phyloP scores from a whole-genome alignment of 371 early-diverging fungal species.

The Choanephora cucurbitarum region DNA sequence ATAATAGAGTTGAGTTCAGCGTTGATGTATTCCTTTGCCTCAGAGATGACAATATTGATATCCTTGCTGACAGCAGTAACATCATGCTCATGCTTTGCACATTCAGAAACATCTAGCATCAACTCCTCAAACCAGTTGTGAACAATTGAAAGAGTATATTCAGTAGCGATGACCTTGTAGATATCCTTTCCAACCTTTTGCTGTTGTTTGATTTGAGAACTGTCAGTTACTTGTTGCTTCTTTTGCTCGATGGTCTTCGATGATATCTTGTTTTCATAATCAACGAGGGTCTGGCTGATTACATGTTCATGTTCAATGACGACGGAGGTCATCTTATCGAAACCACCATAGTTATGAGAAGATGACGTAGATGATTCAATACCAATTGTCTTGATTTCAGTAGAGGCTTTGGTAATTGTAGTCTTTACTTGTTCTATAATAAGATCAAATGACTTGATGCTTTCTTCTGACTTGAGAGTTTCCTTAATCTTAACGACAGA shows the following conservation, averaged over 20 bases:
- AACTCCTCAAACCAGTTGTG: constrained; percentile 21
- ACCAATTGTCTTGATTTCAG: constrained; percentile 27
- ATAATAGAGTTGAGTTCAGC: constrained; percentile 21
- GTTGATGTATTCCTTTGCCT: constrained; percentile 18
- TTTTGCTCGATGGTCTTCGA: constrained; percentile 2
- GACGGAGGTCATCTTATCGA: constrained; percentile 29
- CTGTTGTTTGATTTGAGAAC: constrained; percentile 5
- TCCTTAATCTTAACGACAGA: constrained; percentile 26
- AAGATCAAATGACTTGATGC: constrained; percentile 12
- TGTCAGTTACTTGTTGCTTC: constrained; percentile 5
- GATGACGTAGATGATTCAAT: constrained; percentile 13
- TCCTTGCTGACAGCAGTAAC: constrained; percentile 15
- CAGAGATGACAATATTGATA: constrained; percentile 11
- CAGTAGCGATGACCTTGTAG: constrained; percentile 15
- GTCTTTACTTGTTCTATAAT: constrained; percentile 26
- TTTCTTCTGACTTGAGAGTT: constrained; percentile 25
- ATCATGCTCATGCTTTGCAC: constrained; percentile 20
- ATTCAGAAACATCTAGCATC: constrained; percentile 22
- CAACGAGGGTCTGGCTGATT: constrained; percentile 23
- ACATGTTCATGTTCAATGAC: constrained; percentile 28
- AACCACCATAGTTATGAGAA: constrained; percentile 18
- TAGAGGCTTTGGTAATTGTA: constrained; percentile 17
- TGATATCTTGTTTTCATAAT: constrained; percentile 24
- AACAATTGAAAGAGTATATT: constrained; percentile 13
- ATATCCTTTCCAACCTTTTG: constrained; percentile 2